Evolutionary conservation across 768 basidiomycete species (phyloP), one percentile per base, ranked within the genome.

Genomic region (Stropharia rugosoannulata): DNA sequence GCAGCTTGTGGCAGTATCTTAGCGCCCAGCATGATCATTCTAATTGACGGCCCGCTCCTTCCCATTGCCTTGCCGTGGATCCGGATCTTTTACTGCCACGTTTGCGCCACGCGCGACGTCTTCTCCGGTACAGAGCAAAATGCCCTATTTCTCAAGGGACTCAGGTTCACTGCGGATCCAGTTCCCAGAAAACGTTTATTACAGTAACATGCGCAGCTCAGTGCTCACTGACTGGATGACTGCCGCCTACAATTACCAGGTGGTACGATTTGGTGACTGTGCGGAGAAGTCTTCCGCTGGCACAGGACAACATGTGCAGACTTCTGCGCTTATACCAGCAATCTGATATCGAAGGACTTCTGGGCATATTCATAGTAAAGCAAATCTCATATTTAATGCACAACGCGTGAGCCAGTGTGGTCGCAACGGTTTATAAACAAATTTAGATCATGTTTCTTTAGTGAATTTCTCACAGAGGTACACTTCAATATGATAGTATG

Each of bases 341-440:
- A 16, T 51, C 50, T 51, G 50, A 51, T 51, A 19, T 51, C 29
- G 51, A 52, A 52, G 29, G 13, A 37, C 19, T 51, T 51, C 50
- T 22, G 32, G 18, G 8, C 19, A 32, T 19, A 43, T 42, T 19
- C 18, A 18, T 16, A 29, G 42, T 19, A 16, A 6, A 27, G 41
- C 27, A 32, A 32, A 51, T 40, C 50, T 22, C 22, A 22, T 16
- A 38, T 41, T 51, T 41, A 22, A 35, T 10, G 25, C 2, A 22
- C 22, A 22, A 1, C 4, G 2, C 22, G 22, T 22, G 39, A 29
- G 40, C 16, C 41, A 41, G 38, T 40, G 41, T n/a, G 22, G 29
- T 8, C 5, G 6, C 9, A 27, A 22, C 10, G 18, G 12, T 44
- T 16, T 5, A 2, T 12, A 36, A 12, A 36, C 13, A 37, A 52